Evolutionary conservation across 2,329 filamentous ascomycete species (phyloP).

Genomic region (Magnaporthiopsis incrustans): DNA sequence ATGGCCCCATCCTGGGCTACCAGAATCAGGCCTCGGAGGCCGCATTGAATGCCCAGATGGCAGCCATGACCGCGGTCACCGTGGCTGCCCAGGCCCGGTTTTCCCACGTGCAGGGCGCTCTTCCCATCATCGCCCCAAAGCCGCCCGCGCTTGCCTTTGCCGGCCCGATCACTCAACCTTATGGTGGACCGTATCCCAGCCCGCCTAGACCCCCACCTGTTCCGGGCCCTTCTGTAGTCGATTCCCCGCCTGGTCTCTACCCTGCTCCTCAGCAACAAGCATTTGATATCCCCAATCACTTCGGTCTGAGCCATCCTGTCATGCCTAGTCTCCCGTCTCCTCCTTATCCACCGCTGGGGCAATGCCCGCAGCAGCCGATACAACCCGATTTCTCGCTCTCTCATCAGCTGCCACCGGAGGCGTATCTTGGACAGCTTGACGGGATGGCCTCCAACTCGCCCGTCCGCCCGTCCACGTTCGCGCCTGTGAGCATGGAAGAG

Average conservation of each 20-base stretch:
- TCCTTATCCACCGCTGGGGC: background rate
- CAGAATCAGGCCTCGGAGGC: constrained; percentile 36
- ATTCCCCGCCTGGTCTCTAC: background rate
- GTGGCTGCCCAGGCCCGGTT: constrained; percentile 26
- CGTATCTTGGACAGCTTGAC: background rate
- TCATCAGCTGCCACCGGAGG: constrained; percentile 18
- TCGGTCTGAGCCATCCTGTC: background rate
- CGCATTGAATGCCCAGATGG: constrained; percentile 34
- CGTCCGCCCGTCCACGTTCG: constrained; percentile 1
- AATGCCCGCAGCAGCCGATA: background rate
- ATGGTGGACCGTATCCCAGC: background rate
- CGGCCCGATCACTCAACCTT: background rate
- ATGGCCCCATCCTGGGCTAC: constrained; percentile 34
- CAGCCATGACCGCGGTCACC: constrained; percentile 19
- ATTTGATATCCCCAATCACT: background rate
- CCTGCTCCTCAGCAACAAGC: background rate
- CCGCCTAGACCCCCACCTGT: background rate
- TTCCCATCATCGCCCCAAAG: constrained; percentile 44
- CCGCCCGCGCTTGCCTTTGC: constrained; percentile 30
- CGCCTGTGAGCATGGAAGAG: constrained; percentile 7
- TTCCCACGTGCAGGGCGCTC: constrained; percentile 26
- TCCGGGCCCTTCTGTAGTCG: background rate
- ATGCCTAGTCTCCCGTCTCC: background rate
- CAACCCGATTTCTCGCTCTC: background rate
- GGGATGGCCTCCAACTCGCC: constrained; percentile 14